Percentiles rank a stretch among this genome's conserved stretches.
phyloP scores from a whole-genome alignment of 768 basidiomycete species.

The Filobasidium floriforme region DNA sequence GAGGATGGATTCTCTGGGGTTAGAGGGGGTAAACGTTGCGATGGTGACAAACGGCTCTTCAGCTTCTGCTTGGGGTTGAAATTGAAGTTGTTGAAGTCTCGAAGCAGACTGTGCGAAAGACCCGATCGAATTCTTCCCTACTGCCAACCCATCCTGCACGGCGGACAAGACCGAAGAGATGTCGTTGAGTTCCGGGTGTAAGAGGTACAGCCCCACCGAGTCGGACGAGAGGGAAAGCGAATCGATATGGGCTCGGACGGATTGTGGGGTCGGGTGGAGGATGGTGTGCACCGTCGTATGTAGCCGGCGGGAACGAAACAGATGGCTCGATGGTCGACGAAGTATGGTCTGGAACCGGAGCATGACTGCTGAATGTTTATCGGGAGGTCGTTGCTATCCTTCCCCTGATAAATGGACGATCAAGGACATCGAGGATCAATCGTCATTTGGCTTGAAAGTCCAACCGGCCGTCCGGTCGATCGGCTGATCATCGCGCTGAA shows the following conservation, averaged over 20 bases:
- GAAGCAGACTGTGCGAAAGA: conserved; percentile 10
- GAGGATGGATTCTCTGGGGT: conserved; percentile 4
- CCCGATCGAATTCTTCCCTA: conserved; percentile 6
- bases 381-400: no score
- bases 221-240: not conserved
- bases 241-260: not conserved
- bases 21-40: conserved; percentile 20
- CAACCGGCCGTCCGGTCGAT: no score
- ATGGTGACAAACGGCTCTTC: conserved; percentile 11
- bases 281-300: conserved; percentile 12
- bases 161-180: conserved; percentile 12
- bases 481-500: no score
- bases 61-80: not conserved
- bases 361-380: no score
- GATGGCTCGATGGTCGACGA: no score
- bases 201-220: conserved; percentile 9
- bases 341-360: no score
- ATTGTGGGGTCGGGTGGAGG: not conserved
- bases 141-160: conserved; percentile 1
- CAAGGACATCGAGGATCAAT: no score
- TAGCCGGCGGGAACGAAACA: not conserved
- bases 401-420: no score
- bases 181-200: conserved; percentile 17
- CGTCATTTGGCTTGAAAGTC: no score
- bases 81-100: not conserved